Conservation (phyloP, 1,284 basidiomycete species). For the Grifola frondosa region DNA sequence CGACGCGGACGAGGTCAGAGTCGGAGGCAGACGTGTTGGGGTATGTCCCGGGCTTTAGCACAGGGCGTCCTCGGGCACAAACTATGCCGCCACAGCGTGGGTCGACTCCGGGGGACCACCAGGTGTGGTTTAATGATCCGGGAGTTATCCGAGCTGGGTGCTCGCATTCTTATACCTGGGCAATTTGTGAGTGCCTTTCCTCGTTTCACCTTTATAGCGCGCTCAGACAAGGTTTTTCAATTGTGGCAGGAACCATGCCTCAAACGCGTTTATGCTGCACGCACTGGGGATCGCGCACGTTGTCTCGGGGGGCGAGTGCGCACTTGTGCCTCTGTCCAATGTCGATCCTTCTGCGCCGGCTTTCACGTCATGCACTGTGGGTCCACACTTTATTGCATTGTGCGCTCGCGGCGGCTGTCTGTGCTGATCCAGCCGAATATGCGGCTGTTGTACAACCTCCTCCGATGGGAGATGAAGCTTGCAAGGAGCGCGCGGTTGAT, state of each 20-base stretch:
- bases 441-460: conserved; percentile 87
- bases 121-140: conserved; percentile 91
- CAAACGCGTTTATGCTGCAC: conserved; percentile 92
- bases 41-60: background rate
- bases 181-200: conserved; percentile 67
- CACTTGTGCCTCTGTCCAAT: conserved; percentile 61
- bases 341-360: conserved; percentile 2
- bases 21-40: conserved; percentile 1
- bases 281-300: conserved; percentile 94
- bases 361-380: conserved; percentile 25
- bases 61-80: conserved; percentile 58
- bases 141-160: conserved; percentile 91
- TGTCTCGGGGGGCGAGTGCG: conserved; percentile 93
- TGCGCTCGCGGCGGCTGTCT: conserved; percentile 49
- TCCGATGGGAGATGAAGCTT: conserved; percentile 88
- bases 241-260: conserved; percentile 76
- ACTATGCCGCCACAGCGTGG: conserved; percentile 66
- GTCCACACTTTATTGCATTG: conserved; percentile 38
- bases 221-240: conserved; percentile 8
- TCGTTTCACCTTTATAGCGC: conserved; percentile 1
- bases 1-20: conserved; percentile 8
- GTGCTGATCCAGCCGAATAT: conserved; percentile 93
- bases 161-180: conserved; percentile 93
- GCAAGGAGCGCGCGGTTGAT: conserved; percentile 65
- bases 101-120: conserved; percentile 67